Evolutionary conservation across 257 asterid genomes (phyloP).

Genomic region (Penstemon davidsonii): DNA sequence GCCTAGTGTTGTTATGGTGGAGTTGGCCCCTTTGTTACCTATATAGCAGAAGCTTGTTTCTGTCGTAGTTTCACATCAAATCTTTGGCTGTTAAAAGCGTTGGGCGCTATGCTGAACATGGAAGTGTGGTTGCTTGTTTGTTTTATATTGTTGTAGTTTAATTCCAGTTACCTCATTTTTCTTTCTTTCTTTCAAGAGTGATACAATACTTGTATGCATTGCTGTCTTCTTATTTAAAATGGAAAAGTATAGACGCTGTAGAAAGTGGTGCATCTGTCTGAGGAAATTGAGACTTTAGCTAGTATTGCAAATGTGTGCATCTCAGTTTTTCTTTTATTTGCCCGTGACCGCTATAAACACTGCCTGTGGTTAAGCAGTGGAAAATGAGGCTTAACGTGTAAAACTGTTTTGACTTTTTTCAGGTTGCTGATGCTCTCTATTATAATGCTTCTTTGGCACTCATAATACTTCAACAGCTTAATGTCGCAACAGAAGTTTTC

Average conservation of each 20-base stretch:
- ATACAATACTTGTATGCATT: neutral
- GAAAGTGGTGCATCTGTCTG: neutral
- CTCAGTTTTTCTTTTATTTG: constrained; percentile 3
- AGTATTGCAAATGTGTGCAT: neutral
- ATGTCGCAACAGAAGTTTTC: constrained; percentile 83
- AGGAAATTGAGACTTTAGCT: neutral
- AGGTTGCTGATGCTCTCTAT: constrained; percentile 96
- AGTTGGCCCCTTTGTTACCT: too few species aligned
- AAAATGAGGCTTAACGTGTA: constrained; percentile 10
- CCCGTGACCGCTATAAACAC: neutral
- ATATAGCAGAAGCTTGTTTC: neutral
- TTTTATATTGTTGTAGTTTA: neutral
- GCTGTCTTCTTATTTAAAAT: neutral
- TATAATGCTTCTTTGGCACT: constrained; percentile 77
- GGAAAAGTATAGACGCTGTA: neutral
- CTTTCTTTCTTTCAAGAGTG: neutral
- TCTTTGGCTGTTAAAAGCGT: neutral
- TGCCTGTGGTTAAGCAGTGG: constrained; percentile 14
- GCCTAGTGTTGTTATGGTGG: constrained; percentile 1
- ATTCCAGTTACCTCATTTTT: neutral
- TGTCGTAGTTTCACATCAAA: neutral
- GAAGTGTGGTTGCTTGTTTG: neutral
- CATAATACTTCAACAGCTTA: constrained; percentile 81
- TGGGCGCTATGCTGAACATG: neutral
- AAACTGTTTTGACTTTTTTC: constrained; percentile 29